These are phyloP conservation scores for Psilocybe sp. DNA, from an alignment of 768 basidiomycete genomes.

Conservation along the genomic window DNA sequence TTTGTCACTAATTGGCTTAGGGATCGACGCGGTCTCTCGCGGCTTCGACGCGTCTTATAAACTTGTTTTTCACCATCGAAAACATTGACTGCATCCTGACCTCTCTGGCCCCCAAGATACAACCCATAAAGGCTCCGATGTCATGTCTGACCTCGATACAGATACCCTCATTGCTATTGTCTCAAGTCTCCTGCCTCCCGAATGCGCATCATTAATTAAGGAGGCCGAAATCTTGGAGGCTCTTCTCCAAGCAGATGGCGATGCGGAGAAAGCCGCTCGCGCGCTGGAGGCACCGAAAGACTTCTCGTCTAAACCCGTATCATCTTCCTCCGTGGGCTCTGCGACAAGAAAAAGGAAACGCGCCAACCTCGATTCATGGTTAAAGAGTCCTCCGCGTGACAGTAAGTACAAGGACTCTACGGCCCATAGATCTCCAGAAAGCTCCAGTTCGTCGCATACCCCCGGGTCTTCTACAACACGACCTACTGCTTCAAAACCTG, in stretches of 20 bases:
- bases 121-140: not conserved
- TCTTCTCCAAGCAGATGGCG: conserved; percentile 53
- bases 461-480: conserved; percentile 11
- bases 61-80: too few species aligned
- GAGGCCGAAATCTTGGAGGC: conserved; percentile 53
- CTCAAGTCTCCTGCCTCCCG: conserved; percentile 48
- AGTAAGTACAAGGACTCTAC: conserved; percentile 7
- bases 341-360: conserved; percentile 45
- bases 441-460: not conserved
- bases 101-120: too few species aligned
- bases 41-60: too few species aligned
- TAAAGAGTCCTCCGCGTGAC: conserved; percentile 27
- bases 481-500: conserved; percentile 3
- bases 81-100: too few species aligned
- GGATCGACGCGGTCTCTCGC: too few species aligned
- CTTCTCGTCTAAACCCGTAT: conserved; percentile 4
- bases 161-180: conserved; percentile 69
- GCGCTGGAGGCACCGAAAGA: conserved; percentile 27
- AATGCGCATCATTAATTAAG: conserved; percentile 20
- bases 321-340: not conserved
- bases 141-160: conserved; percentile 32
- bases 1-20: too few species aligned
- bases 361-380: conserved; percentile 53
- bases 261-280: conserved; percentile 50
- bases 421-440: not conserved